phyloP scores from a whole-genome alignment of 495 filamentous ascomycete species.

The Achaetomiella virescens region DNA sequence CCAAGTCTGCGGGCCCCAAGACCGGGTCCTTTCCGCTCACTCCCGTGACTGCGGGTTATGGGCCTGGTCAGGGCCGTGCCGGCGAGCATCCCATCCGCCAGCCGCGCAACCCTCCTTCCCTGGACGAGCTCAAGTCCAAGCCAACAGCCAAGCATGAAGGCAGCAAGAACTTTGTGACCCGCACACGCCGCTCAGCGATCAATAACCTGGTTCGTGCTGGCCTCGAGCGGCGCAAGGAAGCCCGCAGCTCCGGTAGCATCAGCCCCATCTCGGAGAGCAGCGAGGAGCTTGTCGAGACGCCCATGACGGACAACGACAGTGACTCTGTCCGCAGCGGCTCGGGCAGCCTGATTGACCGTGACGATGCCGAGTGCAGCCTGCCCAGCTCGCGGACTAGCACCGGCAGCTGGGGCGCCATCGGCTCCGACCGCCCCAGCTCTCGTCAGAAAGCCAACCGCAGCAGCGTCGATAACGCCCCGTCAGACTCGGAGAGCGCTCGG shows the following conservation, averaged over 20 bases:
- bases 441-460: slow-evolving; percentile 53
- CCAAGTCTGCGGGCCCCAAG: slow-evolving; percentile 64
- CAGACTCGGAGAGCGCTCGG: slow-evolving; percentile 34
- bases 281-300: slow-evolving; percentile 64
- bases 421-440: slow-evolving; percentile 64
- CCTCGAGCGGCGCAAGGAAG: slow-evolving; percentile 70
- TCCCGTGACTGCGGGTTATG: slow-evolving; percentile 75
- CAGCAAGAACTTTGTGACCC: slow-evolving; percentile 96
- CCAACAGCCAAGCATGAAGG: slow-evolving; percentile 93
- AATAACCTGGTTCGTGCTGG: slow-evolving; percentile 87
- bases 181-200: slow-evolving; percentile 86
- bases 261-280: slow-evolving; percentile 80
- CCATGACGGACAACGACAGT: slow-evolving; percentile 70
- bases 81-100: slow-evolving; percentile 94
- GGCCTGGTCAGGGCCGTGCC: slow-evolving; percentile 84
- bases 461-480: slow-evolving; percentile 54
- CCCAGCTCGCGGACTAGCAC: slow-evolving; percentile 74
- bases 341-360: slow-evolving; percentile 62
- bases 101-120: slow-evolving; percentile 82
- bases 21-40: slow-evolving; percentile 72
- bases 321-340: slow-evolving; percentile 73
- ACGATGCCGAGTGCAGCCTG: slow-evolving; percentile 61
- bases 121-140: slow-evolving; percentile 85
- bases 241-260: slow-evolving; percentile 65
- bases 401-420: slow-evolving; percentile 67